Evolutionary conservation across 2,329 filamentous ascomycete species (phyloP), one percentile per base, ranked within the genome.

Genomic region (Colletotrichum brevisporum): DNA sequence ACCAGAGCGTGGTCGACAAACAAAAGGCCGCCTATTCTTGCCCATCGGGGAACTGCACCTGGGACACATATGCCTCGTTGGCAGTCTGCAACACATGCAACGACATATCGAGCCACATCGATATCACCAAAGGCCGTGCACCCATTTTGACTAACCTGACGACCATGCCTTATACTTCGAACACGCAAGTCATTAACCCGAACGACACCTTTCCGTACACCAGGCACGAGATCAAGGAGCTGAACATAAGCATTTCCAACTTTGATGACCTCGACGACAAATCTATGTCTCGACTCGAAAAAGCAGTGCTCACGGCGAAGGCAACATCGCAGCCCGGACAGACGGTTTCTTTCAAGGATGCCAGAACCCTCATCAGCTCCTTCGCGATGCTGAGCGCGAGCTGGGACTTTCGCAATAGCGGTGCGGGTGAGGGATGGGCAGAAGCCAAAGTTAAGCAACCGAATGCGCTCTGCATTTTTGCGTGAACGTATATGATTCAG

Each of bases 401-500:
- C 18, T 4, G 52, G 24, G 51, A 15, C 0, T 54, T n/a, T 13
- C 48, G 50, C 0, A 21, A 43, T 15, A 27, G 21, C 21, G 21
- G 21, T 24, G 21, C 26, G 1, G 5, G n/a, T 1, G 31, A 43
- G 12, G 6, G 2, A 1, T 62, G 50, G 50, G 36, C 26, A 8
- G 16, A 62, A 1, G 18, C 21, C 21, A 31, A 31, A n/a, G 59
- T 62, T 1, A 18, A 4, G 48, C 48, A 12, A 13, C 24, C 5
- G 60, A 63, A 10, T 63, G 51, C 21, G 60, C 60, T 3, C 13
- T 63, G 6, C 55, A 54, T 8, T 63, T 55, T 6, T 63, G 60
- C 9, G 50, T 41, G 5, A 63, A 63, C 8, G 5, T 50, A 2
- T 63, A 63, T 15, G 15, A 54, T 24, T 62, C 59, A 3, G 6